A percentile compares a stretch with the other conserved stretches of the same genome.
Evolutionary conservation across 345 rosid genomes (phyloP).

Genomic region (Camelina hispida): DNA sequence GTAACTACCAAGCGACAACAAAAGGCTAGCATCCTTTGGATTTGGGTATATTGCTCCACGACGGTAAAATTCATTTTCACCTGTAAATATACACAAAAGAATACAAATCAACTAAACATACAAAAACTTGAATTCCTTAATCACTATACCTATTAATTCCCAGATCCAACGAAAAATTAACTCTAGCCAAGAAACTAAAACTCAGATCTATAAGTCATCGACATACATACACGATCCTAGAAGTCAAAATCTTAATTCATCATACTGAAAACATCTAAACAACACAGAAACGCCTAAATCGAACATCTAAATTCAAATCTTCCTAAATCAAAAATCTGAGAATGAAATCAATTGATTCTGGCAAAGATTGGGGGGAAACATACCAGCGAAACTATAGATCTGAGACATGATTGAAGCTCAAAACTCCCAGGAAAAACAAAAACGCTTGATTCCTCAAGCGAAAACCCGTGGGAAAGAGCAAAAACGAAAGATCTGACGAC

Average conservation of each 20-base stretch:
- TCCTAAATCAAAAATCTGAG: background rate
- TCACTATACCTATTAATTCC: background rate
- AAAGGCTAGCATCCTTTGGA: slow-evolving; percentile 74
- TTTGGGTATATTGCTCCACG: slow-evolving; percentile 70
- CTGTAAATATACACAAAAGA: slow-evolving; percentile 43
- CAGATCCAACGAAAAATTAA: background rate
- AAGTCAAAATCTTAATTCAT: background rate
- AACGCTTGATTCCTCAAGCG: slow-evolving; percentile 46
- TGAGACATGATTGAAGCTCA: slow-evolving; percentile 75
- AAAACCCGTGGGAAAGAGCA: slow-evolving; percentile 83
- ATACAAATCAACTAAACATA: background rate
- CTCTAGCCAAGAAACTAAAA: background rate
- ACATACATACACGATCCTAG: background rate
- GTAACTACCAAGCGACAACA: slow-evolving; percentile 64
- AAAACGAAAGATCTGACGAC: slow-evolving; percentile 60
- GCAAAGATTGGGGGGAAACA: background rate
- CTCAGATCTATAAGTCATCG: slow-evolving; percentile 18
- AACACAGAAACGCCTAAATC: slow-evolving; percentile 7
- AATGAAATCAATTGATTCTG: background rate
- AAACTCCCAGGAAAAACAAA: slow-evolving; percentile 57
- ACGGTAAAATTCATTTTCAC: slow-evolving; percentile 74
- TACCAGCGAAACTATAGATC: slow-evolving; percentile 70
- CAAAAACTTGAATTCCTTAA: background rate
- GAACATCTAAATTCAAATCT: background rate
- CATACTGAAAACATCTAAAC: background rate